Conservation (phyloP, 225 moss, liverwort and hornwort species). For the Physcomitrium patens region DNA sequence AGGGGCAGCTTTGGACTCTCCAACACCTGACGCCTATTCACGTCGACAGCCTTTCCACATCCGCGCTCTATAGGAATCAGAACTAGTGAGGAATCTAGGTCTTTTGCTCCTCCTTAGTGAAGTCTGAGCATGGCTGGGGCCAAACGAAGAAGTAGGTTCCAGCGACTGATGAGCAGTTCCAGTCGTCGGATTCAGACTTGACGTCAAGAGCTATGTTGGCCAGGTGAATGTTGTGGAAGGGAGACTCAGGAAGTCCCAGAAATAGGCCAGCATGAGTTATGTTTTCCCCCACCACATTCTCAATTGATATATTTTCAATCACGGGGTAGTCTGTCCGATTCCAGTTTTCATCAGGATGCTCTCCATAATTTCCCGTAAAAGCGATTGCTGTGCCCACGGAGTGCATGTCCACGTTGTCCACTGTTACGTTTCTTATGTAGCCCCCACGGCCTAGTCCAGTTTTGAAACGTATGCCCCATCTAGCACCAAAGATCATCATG, state of each 20-base stretch:
- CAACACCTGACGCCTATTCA: constrained; percentile 40
- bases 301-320: constrained; percentile 50
- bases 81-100: constrained; percentile 34
- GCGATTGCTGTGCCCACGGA: constrained; percentile 60
- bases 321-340: constrained; percentile 58
- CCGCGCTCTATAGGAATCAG: constrained; percentile 25
- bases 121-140: constrained; percentile 68
- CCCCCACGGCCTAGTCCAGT: constrained; percentile 68
- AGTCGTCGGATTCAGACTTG: constrained; percentile 48
- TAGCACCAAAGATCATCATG: constrained; percentile 49
- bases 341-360: constrained; percentile 68
- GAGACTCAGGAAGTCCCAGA: constrained; percentile 54
- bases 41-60: constrained; percentile 37
- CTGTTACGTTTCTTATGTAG: constrained; percentile 60
- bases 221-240: constrained; percentile 59
- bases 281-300: constrained; percentile 60
- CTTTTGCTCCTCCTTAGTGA: constrained; percentile 51
- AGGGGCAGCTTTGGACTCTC: constrained; percentile 37
- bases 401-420: constrained; percentile 50
- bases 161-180: constrained; percentile 68
- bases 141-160: constrained; percentile 61
- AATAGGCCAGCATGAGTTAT: constrained; percentile 68
- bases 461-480: constrained; percentile 70
- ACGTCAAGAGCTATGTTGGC: constrained; percentile 58
- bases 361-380: constrained; percentile 61